A percentile compares a stretch with the other conserved stretches of the same genome.
Evolutionary conservation across 768 basidiomycete genomes (phyloP).

Genomic region (Russula olivacea): DNA sequence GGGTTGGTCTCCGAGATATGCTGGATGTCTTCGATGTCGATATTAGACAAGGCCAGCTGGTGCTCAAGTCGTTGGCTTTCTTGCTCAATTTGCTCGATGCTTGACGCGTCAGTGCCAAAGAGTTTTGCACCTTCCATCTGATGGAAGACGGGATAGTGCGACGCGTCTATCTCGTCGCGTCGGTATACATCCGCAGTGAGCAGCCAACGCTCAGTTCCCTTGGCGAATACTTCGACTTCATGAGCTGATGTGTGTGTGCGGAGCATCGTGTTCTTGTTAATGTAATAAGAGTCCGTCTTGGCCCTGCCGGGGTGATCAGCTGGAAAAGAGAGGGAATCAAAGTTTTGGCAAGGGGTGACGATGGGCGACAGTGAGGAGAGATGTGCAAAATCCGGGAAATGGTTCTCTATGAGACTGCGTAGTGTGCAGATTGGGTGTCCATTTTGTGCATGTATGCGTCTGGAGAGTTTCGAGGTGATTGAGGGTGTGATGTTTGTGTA

Average conservation of each 20-base stretch:
- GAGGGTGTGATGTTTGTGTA: slow-evolving; percentile 81
- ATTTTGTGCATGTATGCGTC: slow-evolving; percentile 67
- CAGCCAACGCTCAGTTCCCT: slow-evolving; percentile 77
- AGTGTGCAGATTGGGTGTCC: slow-evolving; percentile 86
- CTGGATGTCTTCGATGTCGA: slow-evolving; percentile 83
- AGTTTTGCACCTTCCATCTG: slow-evolving; percentile 95
- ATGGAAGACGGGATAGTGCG: slow-evolving; percentile 97
- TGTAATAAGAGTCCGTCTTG: slow-evolving; percentile 90
- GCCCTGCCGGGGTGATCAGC: slow-evolving; percentile 89
- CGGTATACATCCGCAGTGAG: slow-evolving; percentile 96
- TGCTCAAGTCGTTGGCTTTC: slow-evolving; percentile 61
- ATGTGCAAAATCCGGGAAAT: slow-evolving; percentile 70
- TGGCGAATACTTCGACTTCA: slow-evolving; percentile 84
- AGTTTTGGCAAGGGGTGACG: slow-evolving; percentile 87
- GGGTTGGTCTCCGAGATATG: slow-evolving; percentile 72
- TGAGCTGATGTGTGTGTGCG: slow-evolving; percentile 98
- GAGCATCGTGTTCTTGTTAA: slow-evolving; percentile 86
- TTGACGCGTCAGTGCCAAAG: slow-evolving; percentile 53
- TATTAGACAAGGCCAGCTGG: slow-evolving; percentile 62
- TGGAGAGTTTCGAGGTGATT: slow-evolving; percentile 74
- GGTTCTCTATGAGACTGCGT: slow-evolving; percentile 73
- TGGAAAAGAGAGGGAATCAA: slow-evolving; percentile 95
- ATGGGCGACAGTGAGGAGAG: slow-evolving; percentile 78
- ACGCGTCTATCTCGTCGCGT: slow-evolving; percentile 94
- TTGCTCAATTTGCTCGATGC: slow-evolving; percentile 57